Base-by-base conservation (phyloP, 2,329 filamentous ascomycete species). In the Mariannaea elegans region DNA sequence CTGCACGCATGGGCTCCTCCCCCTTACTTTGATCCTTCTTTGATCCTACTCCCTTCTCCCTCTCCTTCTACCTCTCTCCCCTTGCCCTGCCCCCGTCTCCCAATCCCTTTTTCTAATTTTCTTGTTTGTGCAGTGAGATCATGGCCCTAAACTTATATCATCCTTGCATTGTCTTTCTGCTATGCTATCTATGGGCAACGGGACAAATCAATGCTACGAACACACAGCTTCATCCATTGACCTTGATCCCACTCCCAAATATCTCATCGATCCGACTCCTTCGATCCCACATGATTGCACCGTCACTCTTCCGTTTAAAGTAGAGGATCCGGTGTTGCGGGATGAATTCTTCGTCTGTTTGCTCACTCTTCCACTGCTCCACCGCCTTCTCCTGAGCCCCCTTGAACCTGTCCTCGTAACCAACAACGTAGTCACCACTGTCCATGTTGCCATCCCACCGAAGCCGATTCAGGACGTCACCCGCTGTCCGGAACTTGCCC, bases 331-430 rank as follows among this genome's bases (percentile, higher is more conserved):
- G 79, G 67, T 89, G 86, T 73, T 88, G 84, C 7, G 87, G 87
- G 55, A 90, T 88, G 67, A 88, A 90, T 72, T 89, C 87, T 59
- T 89, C 85, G 63, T 89, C 83, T 29, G 86, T 88, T 72, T 85
- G 82, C 67, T 88, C 86, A 14, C 76, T 78, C 76, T 85, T 87
- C 87, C 87, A 89, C 27, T 78, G 75, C 50, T 81, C 81, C 5
- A 88, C 72, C 2, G 78, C 70, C 63, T 82, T 83, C 72, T 89
- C 86, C 64, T 78, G 79, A 2, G 80, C 77, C 1, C 84, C 85
- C 4, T 78, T 60, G 66, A 89, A 88, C 14, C 87, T 79, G 70
- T 89, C 87, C 65, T 86, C 82, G 65, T 89, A 89, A 2, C 85
- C 86, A 47, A 89, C 79, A 5, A 88, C 62, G 64, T 82, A 87